Evolutionary conservation across 2,329 filamentous ascomycete genomes (phyloP), one percentile per base, ranked within the genome.

Genomic region (Cladosporium oxysporum): DNA sequence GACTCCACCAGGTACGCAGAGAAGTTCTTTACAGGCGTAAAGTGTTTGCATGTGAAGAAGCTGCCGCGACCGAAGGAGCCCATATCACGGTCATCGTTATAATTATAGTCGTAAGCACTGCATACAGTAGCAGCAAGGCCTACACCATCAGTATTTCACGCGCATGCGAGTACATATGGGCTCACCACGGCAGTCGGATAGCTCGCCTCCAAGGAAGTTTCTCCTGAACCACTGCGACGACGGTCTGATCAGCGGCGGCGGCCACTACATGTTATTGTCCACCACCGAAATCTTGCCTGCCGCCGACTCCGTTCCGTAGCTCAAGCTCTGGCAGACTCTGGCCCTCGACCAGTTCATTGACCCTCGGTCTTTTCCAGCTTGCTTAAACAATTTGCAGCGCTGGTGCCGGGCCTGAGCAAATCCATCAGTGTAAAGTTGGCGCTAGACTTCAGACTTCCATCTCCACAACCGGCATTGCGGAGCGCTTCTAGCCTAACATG

Each of bases 31-130:
- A 62, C 49, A 62, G 60, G 60, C 60, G 60, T 62, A 62, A 68
- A 71, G 67, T 69, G 69, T 70, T 65, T 68, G 67, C 65, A 64
- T 58, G 62, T 61, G 68, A 68, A 71, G 66, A 70, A 64, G 67
- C 66, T 69, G 66, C 68, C 61, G 35, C 64, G 67, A 69, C 70
- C 67, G 52, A 21, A 31, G 71, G 66, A 60, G 58, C 31, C 18
- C 41, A 47, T 47, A 47, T 68, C 68, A 65, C 69, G 33, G 33
- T 35, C 71, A n/a, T n/a, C 41, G 2, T 47, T 47, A 47, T 47
- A 47, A 11, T 47, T 47, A 47, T 47, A 47, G 41, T 47, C n/a
- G n/a, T 47, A 47, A 47, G 41, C 41, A 47, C 41, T 47, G 41
- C 41, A 47, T 47, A 47, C n/a, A 47, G n/a, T 47, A 21, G 26